Evolutionary conservation across 768 basidiomycete genomes (phyloP).

Genomic region (Podaxis carcinomalis): DNA sequence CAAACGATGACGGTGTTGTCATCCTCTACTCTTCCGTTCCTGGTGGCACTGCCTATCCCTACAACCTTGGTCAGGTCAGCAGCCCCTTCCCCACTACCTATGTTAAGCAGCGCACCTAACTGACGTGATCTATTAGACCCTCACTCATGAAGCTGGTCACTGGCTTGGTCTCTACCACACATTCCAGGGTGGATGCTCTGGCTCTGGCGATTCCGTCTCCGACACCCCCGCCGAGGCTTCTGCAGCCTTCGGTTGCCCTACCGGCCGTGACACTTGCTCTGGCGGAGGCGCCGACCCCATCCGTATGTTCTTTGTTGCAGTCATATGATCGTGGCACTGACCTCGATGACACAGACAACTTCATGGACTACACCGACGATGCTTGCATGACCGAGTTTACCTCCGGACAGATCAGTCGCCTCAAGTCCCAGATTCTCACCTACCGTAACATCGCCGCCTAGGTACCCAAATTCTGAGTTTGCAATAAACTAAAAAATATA

Average conservation of each 20-base stretch:
- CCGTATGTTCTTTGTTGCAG: conserved; percentile 22
- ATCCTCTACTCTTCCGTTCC: conserved; percentile 39
- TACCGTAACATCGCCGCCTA: conserved; percentile 35
- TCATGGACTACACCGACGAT: conserved; percentile 52
- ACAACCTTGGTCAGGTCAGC: conserved; percentile 37
- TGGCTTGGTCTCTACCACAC: conserved; percentile 60
- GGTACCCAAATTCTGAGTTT: not conserved
- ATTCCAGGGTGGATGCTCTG: conserved; percentile 47
- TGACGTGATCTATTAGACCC: conserved; percentile 25
- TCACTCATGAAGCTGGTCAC: conserved; percentile 58
- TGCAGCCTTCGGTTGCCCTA: conserved; percentile 38
- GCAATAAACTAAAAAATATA: not conserved
- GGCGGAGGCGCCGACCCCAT: conserved; percentile 42
- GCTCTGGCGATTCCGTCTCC: conserved; percentile 36
- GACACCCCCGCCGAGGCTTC: conserved; percentile 46
- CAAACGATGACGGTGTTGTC: conserved; percentile 46
- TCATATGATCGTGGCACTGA: not conserved
- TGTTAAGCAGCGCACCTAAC: not conserved
- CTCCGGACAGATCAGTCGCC: conserved; percentile 37
- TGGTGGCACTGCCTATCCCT: conserved; percentile 36
- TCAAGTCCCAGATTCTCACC: conserved; percentile 36
- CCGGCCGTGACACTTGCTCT: conserved; percentile 31
- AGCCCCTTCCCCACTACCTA: not conserved
- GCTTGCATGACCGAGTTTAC: conserved; percentile 49
- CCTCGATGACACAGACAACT: conserved; percentile 32